Evolutionary conservation across 148 eudicot genomes (phyloP), one percentile per base, ranked within the genome.

Genomic region (Fagopyrum homotropicum): DNA sequence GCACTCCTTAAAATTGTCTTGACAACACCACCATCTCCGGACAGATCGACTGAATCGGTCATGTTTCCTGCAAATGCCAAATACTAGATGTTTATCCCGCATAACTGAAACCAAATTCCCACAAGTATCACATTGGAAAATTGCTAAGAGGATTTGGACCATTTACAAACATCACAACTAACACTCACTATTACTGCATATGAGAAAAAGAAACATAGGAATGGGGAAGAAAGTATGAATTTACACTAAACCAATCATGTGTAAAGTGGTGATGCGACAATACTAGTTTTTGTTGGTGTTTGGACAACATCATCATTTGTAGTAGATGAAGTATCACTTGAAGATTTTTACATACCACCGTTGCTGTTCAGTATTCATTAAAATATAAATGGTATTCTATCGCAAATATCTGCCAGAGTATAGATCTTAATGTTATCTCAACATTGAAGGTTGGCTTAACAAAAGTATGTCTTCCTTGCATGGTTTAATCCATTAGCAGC

Each of bases 11-110:
- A 77, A 78, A 90, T 77, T 63, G 84, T 81, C 88, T 91, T 94
- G 69, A 91, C 52, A 74, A 94, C 98, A 82, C 98, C 98, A 60
- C 89, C 93, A 86, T 94, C 98, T 30, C 98, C 91, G 70, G 84
- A 88, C 82, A 94, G 88, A 81, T 94, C 96, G 59, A 91, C 78
- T 68, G 82, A 66, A 76, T 87, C 96, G 71, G 78, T 84, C 98
- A 94, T 94, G 76, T 47, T 82, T 77, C 47, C 74, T 45, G 48
- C 45, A 77, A 51, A 52, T 19, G 7, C 46, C 71, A 66, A 66
- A 66, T 9, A 17, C 4, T 63, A 35, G 45, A 15, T 66, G 71
- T 40, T n/a, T 8, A 15, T 57, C 61, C 7, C 22, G 63, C 35
- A 57, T 19, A 22, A 57, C 29, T 8, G 22, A 19, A 57, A 4